phyloP scores from a whole-genome alignment of 345 rosid species.

The Iberis pinnata region DNA sequence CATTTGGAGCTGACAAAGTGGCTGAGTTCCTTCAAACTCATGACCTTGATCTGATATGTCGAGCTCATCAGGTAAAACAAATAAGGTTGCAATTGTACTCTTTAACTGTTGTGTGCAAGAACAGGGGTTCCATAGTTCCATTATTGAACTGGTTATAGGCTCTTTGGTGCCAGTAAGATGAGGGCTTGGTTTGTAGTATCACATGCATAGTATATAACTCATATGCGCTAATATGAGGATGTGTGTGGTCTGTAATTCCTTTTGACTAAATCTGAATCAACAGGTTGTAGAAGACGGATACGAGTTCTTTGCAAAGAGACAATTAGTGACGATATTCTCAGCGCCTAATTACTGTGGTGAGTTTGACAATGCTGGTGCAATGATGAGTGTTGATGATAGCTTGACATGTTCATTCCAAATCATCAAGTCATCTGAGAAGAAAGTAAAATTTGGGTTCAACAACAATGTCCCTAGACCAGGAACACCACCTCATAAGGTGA shows the following conservation, averaged over 20 bases:
- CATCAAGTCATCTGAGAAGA: neutral
- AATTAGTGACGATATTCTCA: slow-evolving; percentile 44
- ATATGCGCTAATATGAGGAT: neutral
- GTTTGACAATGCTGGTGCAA: slow-evolving; percentile 85
- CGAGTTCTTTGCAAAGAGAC: neutral
- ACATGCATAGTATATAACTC: neutral
- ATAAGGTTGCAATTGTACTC: neutral
- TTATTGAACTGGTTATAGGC: neutral
- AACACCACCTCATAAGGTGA: neutral
- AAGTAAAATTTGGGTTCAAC: neutral
- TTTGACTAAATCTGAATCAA: neutral
- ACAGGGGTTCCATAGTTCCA: too few species aligned
- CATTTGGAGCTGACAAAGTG: neutral
- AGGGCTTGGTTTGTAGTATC: neutral
- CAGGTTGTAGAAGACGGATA: neutral
- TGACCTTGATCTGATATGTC: neutral
- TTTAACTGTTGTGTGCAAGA: neutral
- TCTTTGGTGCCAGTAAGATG: too few species aligned
- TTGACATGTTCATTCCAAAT: neutral
- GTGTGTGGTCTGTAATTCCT: neutral
- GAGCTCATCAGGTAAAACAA: neutral
- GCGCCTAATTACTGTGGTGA: slow-evolving; percentile 93
- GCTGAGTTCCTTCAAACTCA: neutral
- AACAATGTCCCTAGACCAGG: neutral
- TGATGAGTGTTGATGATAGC: slow-evolving; percentile 83